Evolutionary conservation across 306 rosid species (phyloP).

Genomic region (Vicia faba): DNA sequence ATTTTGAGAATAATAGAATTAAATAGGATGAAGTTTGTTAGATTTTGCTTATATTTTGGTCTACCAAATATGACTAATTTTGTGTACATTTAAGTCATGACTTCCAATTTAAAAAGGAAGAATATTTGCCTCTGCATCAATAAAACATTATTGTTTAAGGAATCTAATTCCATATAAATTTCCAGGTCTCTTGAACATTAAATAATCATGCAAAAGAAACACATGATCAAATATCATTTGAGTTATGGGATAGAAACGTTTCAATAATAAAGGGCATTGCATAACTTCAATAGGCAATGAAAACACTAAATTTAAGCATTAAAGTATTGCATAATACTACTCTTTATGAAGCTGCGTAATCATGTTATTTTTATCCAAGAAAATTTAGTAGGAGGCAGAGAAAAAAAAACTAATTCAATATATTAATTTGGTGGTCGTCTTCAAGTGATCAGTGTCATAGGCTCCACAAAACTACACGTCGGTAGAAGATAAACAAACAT

Average conservation of each 20-base stretch:
- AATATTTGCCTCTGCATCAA: background rate
- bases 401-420: background rate
- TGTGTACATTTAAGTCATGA: background rate
- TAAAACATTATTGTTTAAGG: background rate
- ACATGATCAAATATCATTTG: slow-evolving; percentile 11
- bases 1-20: too few species aligned
- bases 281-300: background rate
- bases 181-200: background rate
- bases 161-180: background rate
- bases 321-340: background rate
- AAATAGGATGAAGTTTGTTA: background rate
- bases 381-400: background rate
- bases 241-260: background rate
- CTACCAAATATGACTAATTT: background rate
- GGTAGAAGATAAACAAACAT: slow-evolving; percentile 7
- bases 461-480: slow-evolving; percentile 25
- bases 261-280: slow-evolving; percentile 8
- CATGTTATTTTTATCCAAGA: background rate
- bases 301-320: slow-evolving; percentile 2
- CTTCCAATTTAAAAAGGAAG: background rate
- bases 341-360: slow-evolving; percentile 9
- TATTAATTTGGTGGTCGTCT: slow-evolving; percentile 21
- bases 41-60: background rate
- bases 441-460: slow-evolving; percentile 8
- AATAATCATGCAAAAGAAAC: slow-evolving; percentile 12